These are phyloP conservation scores for Solanum lignicaule DNA, from an alignment of 257 asterid genomes.

Conservation along the genomic window DNA sequence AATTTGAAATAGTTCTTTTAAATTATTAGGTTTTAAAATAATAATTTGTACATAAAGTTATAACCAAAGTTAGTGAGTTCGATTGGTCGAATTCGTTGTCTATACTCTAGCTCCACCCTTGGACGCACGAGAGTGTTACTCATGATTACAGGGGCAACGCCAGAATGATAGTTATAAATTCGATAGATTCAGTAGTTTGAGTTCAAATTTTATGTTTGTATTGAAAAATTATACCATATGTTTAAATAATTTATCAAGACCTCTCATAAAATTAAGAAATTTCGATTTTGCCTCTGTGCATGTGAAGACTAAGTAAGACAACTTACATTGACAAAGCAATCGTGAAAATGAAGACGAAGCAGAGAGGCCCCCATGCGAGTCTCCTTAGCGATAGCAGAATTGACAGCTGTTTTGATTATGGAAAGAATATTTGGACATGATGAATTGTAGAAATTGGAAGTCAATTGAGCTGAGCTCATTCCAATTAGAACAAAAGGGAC, in stretches of 20 bases:
- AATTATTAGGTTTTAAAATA: not conserved
- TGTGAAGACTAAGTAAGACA: not conserved
- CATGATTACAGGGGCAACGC: no score
- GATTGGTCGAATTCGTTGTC: not conserved
- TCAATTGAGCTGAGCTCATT: not conserved
- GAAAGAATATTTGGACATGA: not conserved
- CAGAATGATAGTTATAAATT: no score
- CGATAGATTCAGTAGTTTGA: no score
- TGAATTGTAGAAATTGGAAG: not conserved
- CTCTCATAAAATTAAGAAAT: no score
- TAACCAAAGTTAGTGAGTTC: not conserved
- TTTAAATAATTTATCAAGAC: no score
- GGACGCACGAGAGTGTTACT: not conserved
- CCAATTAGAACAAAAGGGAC: not conserved
- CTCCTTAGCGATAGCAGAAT: not conserved
- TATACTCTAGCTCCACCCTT: not conserved
- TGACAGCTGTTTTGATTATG: not conserved
- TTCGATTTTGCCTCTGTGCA: rapidly evolving
- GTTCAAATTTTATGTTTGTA: no score
- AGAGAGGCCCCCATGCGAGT: not conserved
- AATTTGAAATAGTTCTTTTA: not conserved
- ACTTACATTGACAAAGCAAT: not conserved
- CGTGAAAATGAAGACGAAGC: not conserved
- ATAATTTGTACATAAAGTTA: not conserved
- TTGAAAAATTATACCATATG: no score